Conservation (phyloP, 306 rosid genomes). For the Rosa multiflora region DNA sequence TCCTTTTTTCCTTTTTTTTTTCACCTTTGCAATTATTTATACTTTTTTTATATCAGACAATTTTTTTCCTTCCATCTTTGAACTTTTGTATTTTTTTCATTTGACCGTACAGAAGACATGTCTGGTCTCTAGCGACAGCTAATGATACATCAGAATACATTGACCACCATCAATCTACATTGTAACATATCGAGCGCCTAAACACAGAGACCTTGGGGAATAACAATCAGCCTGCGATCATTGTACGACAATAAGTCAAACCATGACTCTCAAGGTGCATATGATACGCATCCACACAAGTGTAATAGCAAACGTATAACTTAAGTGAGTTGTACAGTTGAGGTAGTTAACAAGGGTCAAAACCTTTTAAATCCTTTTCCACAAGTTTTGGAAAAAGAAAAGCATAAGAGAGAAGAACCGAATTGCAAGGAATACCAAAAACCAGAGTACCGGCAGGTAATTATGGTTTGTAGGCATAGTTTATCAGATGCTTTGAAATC, state of each 20-base stretch:
- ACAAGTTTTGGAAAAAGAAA: background rate
- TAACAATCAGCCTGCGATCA: slow-evolving; percentile 86
- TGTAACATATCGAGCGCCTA: slow-evolving; percentile 61
- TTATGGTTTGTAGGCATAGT: background rate
- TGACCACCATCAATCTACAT: slow-evolving; percentile 51
- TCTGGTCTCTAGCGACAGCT: slow-evolving; percentile 34
- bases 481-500: background rate
- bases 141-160: slow-evolving; percentile 42
- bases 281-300: slow-evolving; percentile 36
- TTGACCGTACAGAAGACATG: slow-evolving; percentile 29
- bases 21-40: slow-evolving; percentile 4
- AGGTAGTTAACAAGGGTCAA: background rate
- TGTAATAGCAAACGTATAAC: background rate
- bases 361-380: background rate
- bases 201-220: slow-evolving; percentile 59
- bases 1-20: slow-evolving; percentile 15
- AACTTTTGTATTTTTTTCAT: slow-evolving; percentile 7
- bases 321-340: background rate
- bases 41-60: slow-evolving; percentile 2
- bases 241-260: slow-evolving; percentile 73
- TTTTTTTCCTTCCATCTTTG: slow-evolving; percentile 36
- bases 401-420: background rate
- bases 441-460: background rate
- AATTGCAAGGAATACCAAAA: background rate
- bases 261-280: slow-evolving; percentile 44